Percentiles rank a stretch among this genome's conserved stretches.
These are phyloP conservation scores for Elaeis oleifera DNA, from an alignment of 202 grass and related monocot species.

Conservation along the genomic window DNA sequence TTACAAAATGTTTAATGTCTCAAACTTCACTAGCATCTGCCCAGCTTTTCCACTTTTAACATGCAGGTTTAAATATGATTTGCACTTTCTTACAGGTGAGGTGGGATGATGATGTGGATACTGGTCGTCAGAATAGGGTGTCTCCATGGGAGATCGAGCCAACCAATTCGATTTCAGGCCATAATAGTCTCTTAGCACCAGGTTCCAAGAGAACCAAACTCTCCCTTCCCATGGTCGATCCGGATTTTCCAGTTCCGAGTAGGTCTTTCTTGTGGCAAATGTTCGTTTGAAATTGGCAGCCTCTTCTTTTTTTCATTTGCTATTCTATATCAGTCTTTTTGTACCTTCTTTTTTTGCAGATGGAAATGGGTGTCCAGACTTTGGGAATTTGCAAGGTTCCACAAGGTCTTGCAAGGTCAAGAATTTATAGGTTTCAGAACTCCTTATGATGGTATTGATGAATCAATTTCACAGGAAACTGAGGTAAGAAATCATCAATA, in stretches of 20 bases:
- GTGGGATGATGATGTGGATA: constrained; percentile 51
- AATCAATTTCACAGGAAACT: constrained; percentile 25
- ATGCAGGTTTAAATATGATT: constrained; percentile 5
- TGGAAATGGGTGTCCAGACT: constrained; percentile 63
- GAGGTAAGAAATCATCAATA: constrained; percentile 33
- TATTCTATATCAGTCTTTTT: no score
- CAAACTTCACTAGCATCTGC: no score
- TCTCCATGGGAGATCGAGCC: constrained; percentile 89
- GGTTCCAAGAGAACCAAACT: constrained; percentile 67
- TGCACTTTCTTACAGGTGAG: constrained; percentile 47
- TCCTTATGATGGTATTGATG: constrained; percentile 30
- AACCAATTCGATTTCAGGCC: constrained; percentile 32
- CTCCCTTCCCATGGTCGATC: constrained; percentile 35
- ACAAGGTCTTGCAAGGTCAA: constrained; percentile 99
- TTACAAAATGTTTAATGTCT: no score
- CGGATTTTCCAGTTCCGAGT: constrained; percentile 38
- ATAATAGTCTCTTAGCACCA: constrained; percentile 32
- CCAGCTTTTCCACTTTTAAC: no score
- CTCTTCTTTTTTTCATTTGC: no score
- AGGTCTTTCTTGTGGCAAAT: constrained; percentile 2
- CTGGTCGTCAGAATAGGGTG: constrained; percentile 44
- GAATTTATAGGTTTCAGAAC: constrained; percentile 72
- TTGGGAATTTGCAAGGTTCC: constrained; percentile 64
- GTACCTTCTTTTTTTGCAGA: constrained; percentile 27
- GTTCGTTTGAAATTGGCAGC: no score